These are phyloP conservation scores for Oidiodendron maius DNA, from an alignment of 495 filamentous ascomycete genomes.

Conservation along the genomic window DNA sequence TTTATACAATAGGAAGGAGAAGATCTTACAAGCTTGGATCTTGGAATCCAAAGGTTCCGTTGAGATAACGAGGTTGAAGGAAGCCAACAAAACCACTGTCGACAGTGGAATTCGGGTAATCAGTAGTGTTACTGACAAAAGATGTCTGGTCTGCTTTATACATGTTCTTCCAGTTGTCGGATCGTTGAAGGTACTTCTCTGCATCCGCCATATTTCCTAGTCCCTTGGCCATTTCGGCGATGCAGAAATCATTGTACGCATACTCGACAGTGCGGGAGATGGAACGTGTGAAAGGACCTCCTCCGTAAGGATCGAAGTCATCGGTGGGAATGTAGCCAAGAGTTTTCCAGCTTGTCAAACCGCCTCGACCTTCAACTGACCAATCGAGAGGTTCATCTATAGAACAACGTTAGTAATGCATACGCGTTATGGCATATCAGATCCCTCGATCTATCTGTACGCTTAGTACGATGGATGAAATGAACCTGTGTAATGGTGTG, in stretches of 20 bases:
- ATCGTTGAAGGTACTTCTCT: constrained; percentile 56
- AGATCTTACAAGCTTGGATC: constrained; percentile 61
- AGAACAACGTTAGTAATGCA: not conserved
- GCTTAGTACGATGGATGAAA: too few species aligned
- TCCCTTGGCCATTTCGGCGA: constrained; percentile 55
- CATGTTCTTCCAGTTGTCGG: constrained; percentile 66
- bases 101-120: constrained; percentile 39
- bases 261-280: constrained; percentile 66
- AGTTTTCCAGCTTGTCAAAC: constrained; percentile 49
- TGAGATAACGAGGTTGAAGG: constrained; percentile 34
- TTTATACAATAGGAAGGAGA: not conserved
- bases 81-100: constrained; percentile 30
- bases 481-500: too few species aligned
- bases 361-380: constrained; percentile 66
- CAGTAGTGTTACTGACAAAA: constrained; percentile 58
- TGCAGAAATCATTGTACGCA: constrained; percentile 59
- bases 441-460: too few species aligned
- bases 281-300: constrained; percentile 62
- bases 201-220: constrained; percentile 46
- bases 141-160: constrained; percentile 55
- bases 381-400: constrained; percentile 50
- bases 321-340: constrained; percentile 65
- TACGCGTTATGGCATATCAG: too few species aligned
- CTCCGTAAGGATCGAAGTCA: constrained; percentile 63
- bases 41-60: constrained; percentile 63